A percentile compares a stretch with the other conserved stretches of the same genome.
These are phyloP conservation scores for Auxenochlorella protothecoides DNA, from an alignment of 139 green algal genomes.

Conservation along the genomic window DNA sequence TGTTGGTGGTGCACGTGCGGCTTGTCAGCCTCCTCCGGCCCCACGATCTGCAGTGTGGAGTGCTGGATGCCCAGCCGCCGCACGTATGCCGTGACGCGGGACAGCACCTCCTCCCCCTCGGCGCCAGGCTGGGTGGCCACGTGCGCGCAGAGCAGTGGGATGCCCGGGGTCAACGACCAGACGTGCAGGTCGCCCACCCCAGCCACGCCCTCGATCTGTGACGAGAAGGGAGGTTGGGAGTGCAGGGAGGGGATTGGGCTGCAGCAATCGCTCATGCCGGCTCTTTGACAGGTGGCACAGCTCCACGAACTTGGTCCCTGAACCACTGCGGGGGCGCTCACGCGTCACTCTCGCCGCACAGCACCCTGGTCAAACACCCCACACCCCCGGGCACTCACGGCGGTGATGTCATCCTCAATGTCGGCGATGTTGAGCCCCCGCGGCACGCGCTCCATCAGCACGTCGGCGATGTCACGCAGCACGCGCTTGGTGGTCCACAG, in stretches of 20 bases:
- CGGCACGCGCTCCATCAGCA: constrained; percentile 87
- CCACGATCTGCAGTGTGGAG: constrained; percentile 59
- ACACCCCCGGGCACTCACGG: neutral
- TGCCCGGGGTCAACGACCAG: constrained; percentile 69
- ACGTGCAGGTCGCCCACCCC: constrained; percentile 88
- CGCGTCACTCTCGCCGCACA: no score
- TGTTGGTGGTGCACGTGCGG: no score
- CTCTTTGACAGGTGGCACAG: no score
- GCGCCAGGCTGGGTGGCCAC: constrained; percentile 30
- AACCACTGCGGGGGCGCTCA: no score
- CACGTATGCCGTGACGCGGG: neutral
- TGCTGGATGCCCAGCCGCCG: constrained; percentile 52
- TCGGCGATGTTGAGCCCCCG: constrained; percentile 34
- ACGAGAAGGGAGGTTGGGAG: neutral
- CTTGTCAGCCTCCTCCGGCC: no score
- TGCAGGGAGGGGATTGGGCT: neutral
- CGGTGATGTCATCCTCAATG: constrained; percentile 14
- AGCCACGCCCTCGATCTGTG: constrained; percentile 54
- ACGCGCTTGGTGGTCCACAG: constrained; percentile 71
- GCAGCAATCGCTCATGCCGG: no score
- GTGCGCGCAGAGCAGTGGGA: constrained; percentile 65
- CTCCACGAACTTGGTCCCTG: no score
- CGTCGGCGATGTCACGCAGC: constrained; percentile 73
- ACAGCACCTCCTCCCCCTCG: constrained; percentile 4
- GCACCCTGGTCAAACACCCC: neutral